Evolutionary conservation across 495 filamentous ascomycete species (phyloP).

Genomic region (Cercophora scortea): DNA sequence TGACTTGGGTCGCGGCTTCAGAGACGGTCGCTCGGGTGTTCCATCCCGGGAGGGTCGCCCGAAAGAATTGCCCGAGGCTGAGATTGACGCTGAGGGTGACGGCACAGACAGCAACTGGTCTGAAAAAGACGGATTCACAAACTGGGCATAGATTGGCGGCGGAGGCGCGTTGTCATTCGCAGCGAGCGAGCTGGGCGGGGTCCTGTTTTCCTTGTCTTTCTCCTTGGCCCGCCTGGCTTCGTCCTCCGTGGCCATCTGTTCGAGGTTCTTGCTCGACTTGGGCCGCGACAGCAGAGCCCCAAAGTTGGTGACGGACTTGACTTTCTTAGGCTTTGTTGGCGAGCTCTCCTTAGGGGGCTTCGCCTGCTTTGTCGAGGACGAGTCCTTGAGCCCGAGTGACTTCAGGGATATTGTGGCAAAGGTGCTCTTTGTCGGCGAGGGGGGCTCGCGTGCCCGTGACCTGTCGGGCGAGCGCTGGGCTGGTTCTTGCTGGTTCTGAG

Average conservation of each 20-base stretch:
- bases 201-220: conserved; percentile 76
- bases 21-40: not conserved
- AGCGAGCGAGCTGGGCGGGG: conserved; percentile 43
- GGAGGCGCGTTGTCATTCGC: conserved; percentile 36
- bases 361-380: conserved; percentile 40
- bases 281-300: conserved; percentile 50
- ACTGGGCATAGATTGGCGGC: conserved; percentile 75
- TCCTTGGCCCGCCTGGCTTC: conserved; percentile 21
- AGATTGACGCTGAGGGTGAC: not conserved
- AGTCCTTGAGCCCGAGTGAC: conserved; percentile 45
- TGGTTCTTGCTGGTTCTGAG: conserved; percentile 38
- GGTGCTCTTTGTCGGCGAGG: conserved; percentile 51
- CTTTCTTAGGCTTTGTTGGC: conserved; percentile 62
- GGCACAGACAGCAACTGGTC: not conserved
- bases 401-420: conserved; percentile 62
- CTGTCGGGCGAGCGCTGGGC: conserved; percentile 31
- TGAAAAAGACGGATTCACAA: conserved; percentile 31
- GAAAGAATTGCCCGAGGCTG: not conserved
- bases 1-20: conserved; percentile 22
- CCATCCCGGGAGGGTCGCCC: not conserved
- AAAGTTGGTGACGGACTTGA: conserved; percentile 75
- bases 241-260: conserved; percentile 29
- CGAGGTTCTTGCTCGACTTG: conserved; percentile 50
- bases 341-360: conserved; percentile 40
- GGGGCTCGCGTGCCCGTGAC: conserved; percentile 23